Base-by-base conservation (phyloP, 2,329 filamentous ascomycete species). In the Nemania sp. region DNA sequence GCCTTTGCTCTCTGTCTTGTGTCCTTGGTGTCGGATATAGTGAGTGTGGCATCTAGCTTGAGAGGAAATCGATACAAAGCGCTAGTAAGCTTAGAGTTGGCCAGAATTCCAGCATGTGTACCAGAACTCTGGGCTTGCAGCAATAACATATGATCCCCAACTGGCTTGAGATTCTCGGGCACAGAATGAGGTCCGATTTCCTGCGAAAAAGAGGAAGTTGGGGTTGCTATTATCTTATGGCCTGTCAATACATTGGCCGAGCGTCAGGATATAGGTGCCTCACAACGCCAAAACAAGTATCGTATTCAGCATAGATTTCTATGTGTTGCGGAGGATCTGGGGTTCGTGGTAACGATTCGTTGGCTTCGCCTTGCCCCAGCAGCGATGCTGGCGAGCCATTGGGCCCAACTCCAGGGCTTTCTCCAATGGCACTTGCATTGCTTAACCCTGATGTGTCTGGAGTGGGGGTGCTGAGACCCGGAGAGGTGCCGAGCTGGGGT, bases 231-330 rank as follows among this genome's bases (percentile, higher is more conserved):
- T n/a, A 49, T 34, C 46, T 49, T 14, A 17, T 14, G 28, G 15
- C 5, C 15, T 15, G 31, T 26, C 6, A 20, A 14, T 0, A 7
- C 2, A 22, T 7, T 14, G 6, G 6, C 3, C 11, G 12, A 20
- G 8, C 5, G 4, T 5, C 12, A 19, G 5, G 15, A 20, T 6
- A 15, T 15, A 20, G 15, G 7, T 12, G 15, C 39, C 45, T 31
- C 19, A 48, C 45, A 23, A 48, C 45, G 1, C 45, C 45, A 40
- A 48, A 48, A 31, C 45, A 48, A n/a, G 24, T 48, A 17, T 48
- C 17, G 6, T 42, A 40, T 2, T 40, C 5, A 14, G 2, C 26
- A 14, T 12, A 34, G 3, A 34, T 34, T 6, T 34, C 28, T 11
- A 9, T n/a, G n/a, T n/a, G n/a, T n/a, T n/a, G n/a, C n/a, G n/a